Percentiles rank a stretch among this genome's conserved stretches.
These are phyloP conservation scores for Linnemannia zychae DNA, from an alignment of 192 early-diverging fungal genomes.

Conservation along the genomic window DNA sequence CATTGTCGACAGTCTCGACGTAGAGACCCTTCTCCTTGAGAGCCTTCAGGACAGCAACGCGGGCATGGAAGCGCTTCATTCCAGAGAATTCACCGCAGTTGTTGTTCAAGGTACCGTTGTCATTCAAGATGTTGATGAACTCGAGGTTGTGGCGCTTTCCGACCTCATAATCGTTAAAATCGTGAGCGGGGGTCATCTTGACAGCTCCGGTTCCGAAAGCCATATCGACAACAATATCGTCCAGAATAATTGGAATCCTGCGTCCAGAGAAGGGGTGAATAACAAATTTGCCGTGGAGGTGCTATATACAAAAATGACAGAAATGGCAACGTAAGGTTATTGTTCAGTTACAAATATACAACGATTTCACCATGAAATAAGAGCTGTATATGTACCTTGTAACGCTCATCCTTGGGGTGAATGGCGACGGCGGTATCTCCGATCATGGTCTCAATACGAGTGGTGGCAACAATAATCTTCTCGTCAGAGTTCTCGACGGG, in stretches of 20 bases:
- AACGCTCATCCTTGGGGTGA: slow-evolving; percentile 93
- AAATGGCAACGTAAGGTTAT: slow-evolving; percentile 2
- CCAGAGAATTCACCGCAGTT: slow-evolving; percentile 91
- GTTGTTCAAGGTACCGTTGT: slow-evolving; percentile 95
- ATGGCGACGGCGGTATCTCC: slow-evolving; percentile 98
- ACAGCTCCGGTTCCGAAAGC: slow-evolving; percentile 98
- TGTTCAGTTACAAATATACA: background rate
- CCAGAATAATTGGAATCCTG: slow-evolving; percentile 90
- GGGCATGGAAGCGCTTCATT: slow-evolving; percentile 94
- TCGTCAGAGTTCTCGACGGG: slow-evolving; percentile 88
- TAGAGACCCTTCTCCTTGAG: slow-evolving; percentile 93
- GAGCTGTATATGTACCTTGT: slow-evolving; percentile 65
- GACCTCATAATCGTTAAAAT: slow-evolving; percentile 96
- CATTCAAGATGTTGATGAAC: slow-evolving; percentile 98
- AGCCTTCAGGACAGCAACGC: slow-evolving; percentile 87
- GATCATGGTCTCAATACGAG: slow-evolving; percentile 99
- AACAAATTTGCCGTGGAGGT: slow-evolving; percentile 94
- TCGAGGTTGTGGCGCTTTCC: slow-evolving; percentile 95
- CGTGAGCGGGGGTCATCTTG: slow-evolving; percentile 99
- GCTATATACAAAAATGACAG: slow-evolving; percentile 51
- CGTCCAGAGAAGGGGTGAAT: slow-evolving; percentile 95
- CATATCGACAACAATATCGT: slow-evolving; percentile 90
- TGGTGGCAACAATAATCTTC: slow-evolving; percentile 95
- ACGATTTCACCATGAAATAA: background rate
- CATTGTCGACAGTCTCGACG: slow-evolving; percentile 87